Base-by-base conservation (phyloP, 192 early-diverging fungal genomes). In the Rhizophagus prolifer region DNA sequence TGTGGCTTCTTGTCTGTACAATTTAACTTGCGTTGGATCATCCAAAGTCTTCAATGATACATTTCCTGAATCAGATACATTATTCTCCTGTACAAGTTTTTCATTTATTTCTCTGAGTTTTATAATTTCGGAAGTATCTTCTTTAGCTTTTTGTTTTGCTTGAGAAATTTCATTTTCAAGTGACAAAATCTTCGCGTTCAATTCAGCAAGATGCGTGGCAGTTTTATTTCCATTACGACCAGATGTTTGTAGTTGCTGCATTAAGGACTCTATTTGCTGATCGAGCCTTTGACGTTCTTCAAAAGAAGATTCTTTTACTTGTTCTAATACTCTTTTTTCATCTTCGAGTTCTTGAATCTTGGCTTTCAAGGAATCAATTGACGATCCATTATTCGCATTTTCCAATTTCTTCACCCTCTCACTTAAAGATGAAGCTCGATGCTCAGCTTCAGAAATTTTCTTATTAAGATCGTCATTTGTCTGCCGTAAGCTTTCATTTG, bases 381-480 rank as follows among this genome's bases (percentile, higher is more conserved):
- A 28, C 26, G 61, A 14, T 13, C 28, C 26, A 36, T 47, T 14
- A 46, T 60, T 36, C 28, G 19, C 71, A 61, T 31, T 30, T 13
- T 73, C 25, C 30, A 73, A 61, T 28, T 28, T 13, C 14, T 25
- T 73, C 16, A 59, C 31, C 21, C 9, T 73, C 14, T 60, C 58
- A 14, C 3, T 61, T 59, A 73, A 73, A 38, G 16, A 4, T 23
- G 26, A 31, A 19, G 30, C 16, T 5, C 58, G 71, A 23, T 14
- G 12, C 23, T 73, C 58, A 1, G 58, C 47, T 23, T 58, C 31
- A 23, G 16, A 9, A 25, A 74, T 23, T 26, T 58, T 59, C 4
- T 58, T 14, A 36, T 74, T 74, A 12, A 60, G 58, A 23, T 38
- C n/a, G 38, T 74, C 34, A 74, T 74, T 74, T 61, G 58, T 74